Conservation (phyloP, 2,329 filamentous ascomycete species). For the Trichothecium roseum region DNA sequence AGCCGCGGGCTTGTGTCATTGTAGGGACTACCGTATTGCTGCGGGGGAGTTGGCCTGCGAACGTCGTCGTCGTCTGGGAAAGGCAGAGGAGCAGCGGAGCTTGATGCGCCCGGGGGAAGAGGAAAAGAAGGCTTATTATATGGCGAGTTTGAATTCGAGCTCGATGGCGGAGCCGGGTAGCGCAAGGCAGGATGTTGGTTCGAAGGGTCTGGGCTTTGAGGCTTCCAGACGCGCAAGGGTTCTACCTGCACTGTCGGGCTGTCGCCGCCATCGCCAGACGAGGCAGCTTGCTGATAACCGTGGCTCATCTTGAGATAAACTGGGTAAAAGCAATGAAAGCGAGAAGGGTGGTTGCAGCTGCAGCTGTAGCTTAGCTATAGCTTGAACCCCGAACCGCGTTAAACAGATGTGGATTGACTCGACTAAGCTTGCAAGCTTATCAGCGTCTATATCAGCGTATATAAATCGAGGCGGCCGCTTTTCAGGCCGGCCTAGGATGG, state of each 20-base stretch:
- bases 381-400: too few relatives aligned
- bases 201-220: constrained; percentile 51
- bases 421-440: too few relatives aligned
- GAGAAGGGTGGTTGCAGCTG: too few relatives aligned
- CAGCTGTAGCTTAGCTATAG: too few relatives aligned
- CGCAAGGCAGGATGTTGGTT: constrained; percentile 29
- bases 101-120: constrained; percentile 58
- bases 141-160: constrained; percentile 28
- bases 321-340: too few relatives aligned
- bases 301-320: too few relatives aligned
- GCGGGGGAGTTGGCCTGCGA: constrained; percentile 32
- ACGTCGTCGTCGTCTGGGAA: constrained; percentile 64
- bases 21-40: constrained; percentile 32
- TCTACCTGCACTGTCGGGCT: constrained; percentile 61
- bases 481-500: too few relatives aligned
- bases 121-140: constrained; percentile 50
- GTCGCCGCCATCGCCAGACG: constrained; percentile 38
- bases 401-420: too few relatives aligned
- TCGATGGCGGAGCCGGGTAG: constrained; percentile 38
- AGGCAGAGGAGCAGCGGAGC: constrained; percentile 54
- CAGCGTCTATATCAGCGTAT: too few relatives aligned
- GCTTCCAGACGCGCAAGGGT: constrained; percentile 77
- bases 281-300: constrained; percentile 32
- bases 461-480: too few relatives aligned
- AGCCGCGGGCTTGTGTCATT: constrained; percentile 45